Percentiles rank a stretch among this genome's conserved stretches.
These are phyloP conservation scores for Apostasia shenzhenica DNA, from an alignment of 106 monocot species.

Conservation along the genomic window DNA sequence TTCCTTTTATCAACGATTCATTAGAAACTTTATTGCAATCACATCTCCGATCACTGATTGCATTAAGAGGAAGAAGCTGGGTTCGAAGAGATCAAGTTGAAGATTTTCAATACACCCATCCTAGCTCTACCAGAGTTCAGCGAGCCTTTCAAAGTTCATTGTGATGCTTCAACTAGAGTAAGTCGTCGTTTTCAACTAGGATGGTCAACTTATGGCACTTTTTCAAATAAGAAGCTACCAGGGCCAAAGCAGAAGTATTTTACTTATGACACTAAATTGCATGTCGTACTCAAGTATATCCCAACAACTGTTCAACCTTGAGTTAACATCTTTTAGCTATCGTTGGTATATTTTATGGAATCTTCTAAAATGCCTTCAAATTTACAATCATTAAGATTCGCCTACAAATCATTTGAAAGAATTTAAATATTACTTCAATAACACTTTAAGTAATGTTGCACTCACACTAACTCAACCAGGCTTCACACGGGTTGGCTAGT, in stretches of 20 bases:
- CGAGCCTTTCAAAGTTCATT: background rate
- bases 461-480: too few relatives aligned
- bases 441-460: too few relatives aligned
- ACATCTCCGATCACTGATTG: constrained; percentile 8
- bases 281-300: background rate
- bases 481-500: too few relatives aligned
- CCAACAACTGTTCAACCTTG: too few relatives aligned
- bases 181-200: constrained; percentile 2
- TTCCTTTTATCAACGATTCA: constrained; percentile 16
- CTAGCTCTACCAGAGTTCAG: constrained; percentile 3
- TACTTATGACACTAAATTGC: constrained; percentile 3
- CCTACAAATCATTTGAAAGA: too few relatives aligned
- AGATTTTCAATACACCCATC: background rate
- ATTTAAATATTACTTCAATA: too few relatives aligned
- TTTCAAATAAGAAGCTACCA: constrained; percentile 11
- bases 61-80: background rate
- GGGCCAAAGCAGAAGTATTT: background rate
- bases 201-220: background rate
- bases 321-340: too few relatives aligned
- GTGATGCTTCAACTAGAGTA: constrained; percentile 14
- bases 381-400: too few relatives aligned
- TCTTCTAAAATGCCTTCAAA: too few relatives aligned
- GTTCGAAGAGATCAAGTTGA: background rate
- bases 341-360: too few relatives aligned
- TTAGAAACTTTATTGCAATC: constrained; percentile 8